phyloP scores from a whole-genome alignment of 306 rosid genomes.

The Acacia crassicarpa region DNA sequence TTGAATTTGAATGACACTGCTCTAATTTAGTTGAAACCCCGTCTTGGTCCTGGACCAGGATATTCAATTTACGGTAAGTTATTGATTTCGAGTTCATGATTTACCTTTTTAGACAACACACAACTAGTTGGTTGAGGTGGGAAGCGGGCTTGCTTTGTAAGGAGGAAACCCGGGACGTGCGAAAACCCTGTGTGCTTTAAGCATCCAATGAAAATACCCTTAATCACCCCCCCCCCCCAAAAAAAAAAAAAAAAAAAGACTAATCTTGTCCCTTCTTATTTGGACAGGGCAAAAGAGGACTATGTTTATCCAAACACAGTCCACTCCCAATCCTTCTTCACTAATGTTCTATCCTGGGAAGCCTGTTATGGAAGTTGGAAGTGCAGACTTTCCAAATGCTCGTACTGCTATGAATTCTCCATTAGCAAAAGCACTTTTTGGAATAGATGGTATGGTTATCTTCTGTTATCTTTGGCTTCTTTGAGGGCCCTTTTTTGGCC shows the following conservation, averaged over 20 bases:
- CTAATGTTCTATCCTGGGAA: conserved; percentile 70
- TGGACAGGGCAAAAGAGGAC: conserved; percentile 65
- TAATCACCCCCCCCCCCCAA: too few relatives aligned
- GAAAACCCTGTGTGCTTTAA: too few relatives aligned
- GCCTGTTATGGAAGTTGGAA: conserved; percentile 90
- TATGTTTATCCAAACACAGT: conserved; percentile 68
- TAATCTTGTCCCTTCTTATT: not conserved
- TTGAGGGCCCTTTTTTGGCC: not conserved
- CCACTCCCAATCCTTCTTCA: conserved; percentile 71
- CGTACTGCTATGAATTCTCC: conserved; percentile 87
- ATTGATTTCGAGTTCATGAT: not conserved
- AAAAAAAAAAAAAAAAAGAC: too few relatives aligned
- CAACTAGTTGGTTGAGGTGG: too few relatives aligned
- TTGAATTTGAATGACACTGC: not conserved
- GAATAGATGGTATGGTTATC: conserved; percentile 62
- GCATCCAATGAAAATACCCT: too few relatives aligned
- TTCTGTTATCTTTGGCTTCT: not conserved
- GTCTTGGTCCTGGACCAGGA: not conserved
- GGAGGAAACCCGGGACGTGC: too few relatives aligned
- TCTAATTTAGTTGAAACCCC: not conserved
- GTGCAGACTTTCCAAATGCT: conserved; percentile 89
- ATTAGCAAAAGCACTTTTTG: conserved; percentile 76
- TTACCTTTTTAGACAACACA: not conserved
- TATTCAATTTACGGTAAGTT: not conserved
- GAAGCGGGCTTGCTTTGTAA: too few relatives aligned